A percentile compares a stretch with the other conserved stretches of the same genome.
phyloP scores from a whole-genome alignment of 306 rosid species.

The Inga oerstediana region DNA sequence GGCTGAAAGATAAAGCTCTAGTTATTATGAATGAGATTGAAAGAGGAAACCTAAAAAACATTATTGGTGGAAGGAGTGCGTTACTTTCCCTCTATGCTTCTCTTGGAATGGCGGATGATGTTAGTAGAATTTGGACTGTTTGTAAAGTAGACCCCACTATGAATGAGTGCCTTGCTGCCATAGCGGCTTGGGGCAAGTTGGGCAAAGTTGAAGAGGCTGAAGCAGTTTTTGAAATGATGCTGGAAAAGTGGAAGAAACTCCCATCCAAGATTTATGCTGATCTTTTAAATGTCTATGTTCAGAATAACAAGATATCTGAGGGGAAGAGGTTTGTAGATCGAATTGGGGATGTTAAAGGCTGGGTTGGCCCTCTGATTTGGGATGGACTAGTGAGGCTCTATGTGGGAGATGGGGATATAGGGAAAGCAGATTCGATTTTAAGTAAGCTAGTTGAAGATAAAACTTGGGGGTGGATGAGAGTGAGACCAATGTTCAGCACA shows the following conservation, averaged over 20 bases:
- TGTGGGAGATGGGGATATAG: constrained; percentile 16
- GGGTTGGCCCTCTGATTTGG: constrained; percentile 27
- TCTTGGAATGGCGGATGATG: constrained; percentile 26
- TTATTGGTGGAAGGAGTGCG: neutral
- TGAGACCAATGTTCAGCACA: constrained; percentile 19
- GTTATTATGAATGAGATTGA: constrained; percentile 21
- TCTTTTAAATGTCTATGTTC: constrained; percentile 24
- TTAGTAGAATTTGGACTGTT: constrained; percentile 23
- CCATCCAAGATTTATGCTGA: constrained; percentile 23
- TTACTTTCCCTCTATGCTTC: constrained; percentile 29
- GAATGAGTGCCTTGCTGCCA: neutral
- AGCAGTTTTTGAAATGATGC: constrained; percentile 28
- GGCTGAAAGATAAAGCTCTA: constrained; percentile 32
- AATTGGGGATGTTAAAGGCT: constrained; percentile 4
- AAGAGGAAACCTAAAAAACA: neutral
- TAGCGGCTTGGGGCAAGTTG: constrained; percentile 34
- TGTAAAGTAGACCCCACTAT: neutral
- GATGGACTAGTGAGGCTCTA: constrained; percentile 33
- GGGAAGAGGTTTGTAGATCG: constrained; percentile 28
- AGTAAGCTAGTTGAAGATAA: neutral
- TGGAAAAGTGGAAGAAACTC: constrained; percentile 22
- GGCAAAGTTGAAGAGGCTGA: constrained; percentile 33
- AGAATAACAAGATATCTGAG: constrained; percentile 13
- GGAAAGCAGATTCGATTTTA: constrained; percentile 33
- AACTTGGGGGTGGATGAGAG: neutral